Percentiles rank a stretch among this genome's conserved stretches.
phyloP scores from a whole-genome alignment of 495 filamentous ascomycete genomes.

The Platismatia glauca region DNA sequence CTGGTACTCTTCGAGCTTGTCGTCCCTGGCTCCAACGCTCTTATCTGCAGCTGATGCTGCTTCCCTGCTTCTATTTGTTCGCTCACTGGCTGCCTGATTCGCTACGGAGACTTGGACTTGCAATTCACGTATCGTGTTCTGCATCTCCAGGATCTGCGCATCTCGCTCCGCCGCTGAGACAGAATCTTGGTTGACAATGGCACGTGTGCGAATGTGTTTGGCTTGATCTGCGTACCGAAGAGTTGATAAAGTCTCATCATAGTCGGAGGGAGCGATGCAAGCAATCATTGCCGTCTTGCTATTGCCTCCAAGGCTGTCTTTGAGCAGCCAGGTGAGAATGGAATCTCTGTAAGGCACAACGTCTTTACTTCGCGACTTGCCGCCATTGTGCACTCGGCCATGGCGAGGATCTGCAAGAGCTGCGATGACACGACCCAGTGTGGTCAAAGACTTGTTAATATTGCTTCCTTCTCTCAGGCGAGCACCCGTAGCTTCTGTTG shows the following conservation, averaged over 20 bases:
- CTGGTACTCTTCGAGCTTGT: constrained; percentile 88
- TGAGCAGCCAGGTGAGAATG: constrained; percentile 94
- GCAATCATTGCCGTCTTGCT: constrained; percentile 98
- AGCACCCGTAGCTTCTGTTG: constrained; percentile 86
- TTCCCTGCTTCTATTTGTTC: constrained; percentile 16
- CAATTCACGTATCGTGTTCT: constrained; percentile 76
- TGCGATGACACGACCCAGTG: constrained; percentile 92
- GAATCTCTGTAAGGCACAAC: constrained; percentile 91
- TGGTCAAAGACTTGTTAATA: constrained; percentile 98
- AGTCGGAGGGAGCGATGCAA: constrained; percentile 89
- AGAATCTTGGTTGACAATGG: constrained; percentile 90
- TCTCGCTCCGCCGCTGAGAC: constrained; percentile 82
- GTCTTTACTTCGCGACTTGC: constrained; percentile 50
- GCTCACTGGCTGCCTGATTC: constrained; percentile 26
- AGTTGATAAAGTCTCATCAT: constrained; percentile 93
- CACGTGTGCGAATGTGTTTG: constrained; percentile 92
- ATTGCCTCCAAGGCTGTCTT: constrained; percentile 91
- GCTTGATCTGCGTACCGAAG: constrained; percentile 96
- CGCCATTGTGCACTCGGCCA: constrained; percentile 32
- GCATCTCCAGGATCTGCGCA: constrained; percentile 87
- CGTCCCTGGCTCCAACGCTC: constrained; percentile 49
- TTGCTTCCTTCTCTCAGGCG: constrained; percentile 90
- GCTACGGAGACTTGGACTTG: constrained; percentile 60
- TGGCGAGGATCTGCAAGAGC: constrained; percentile 79
- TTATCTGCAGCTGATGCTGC: constrained; percentile 33